Evolutionary conservation across 768 basidiomycete species (phyloP).

Genomic region (Leccinum incarnatum): DNA sequence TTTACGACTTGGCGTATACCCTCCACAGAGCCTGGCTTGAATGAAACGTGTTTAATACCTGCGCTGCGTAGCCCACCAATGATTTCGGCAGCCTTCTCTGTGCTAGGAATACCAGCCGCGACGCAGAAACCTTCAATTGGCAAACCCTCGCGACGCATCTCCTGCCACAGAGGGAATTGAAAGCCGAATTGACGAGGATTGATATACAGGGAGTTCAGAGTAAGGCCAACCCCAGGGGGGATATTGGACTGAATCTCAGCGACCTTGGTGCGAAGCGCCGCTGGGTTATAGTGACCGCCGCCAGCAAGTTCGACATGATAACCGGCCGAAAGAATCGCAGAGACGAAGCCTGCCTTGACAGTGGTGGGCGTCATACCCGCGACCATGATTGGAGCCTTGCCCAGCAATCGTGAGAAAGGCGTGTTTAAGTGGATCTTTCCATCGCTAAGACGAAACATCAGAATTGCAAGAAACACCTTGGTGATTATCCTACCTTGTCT

Average conservation of each 20-base stretch:
- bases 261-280: slow-evolving; percentile 85
- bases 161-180: slow-evolving; percentile 97
- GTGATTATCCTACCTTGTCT: slow-evolving; percentile 63
- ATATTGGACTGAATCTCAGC: slow-evolving; percentile 87
- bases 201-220: slow-evolving; percentile 95
- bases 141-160: slow-evolving; percentile 92
- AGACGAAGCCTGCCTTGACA: slow-evolving; percentile 93
- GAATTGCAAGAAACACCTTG: background rate
- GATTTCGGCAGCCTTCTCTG: slow-evolving; percentile 97
- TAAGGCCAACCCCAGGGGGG: slow-evolving; percentile 86
- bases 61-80: slow-evolving; percentile 76
- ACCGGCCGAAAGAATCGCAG: slow-evolving; percentile 88
- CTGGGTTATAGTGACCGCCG: slow-evolving; percentile 93
- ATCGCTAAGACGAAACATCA: slow-evolving; percentile 50
- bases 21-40: slow-evolving; percentile 98
- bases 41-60: slow-evolving; percentile 94
- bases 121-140: slow-evolving; percentile 99
- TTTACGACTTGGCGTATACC: slow-evolving; percentile 97
- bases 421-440: slow-evolving; percentile 93
- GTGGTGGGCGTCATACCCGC: slow-evolving; percentile 99
- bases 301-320: slow-evolving; percentile 98
- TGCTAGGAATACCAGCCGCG: slow-evolving; percentile 94
- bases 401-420: slow-evolving; percentile 91
- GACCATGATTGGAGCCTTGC: slow-evolving; percentile 98
- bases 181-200: slow-evolving; percentile 96